These are phyloP conservation scores for Suhomyces vadensis DNA, from an alignment of 805 yeast genomes.

Conservation along the genomic window DNA sequence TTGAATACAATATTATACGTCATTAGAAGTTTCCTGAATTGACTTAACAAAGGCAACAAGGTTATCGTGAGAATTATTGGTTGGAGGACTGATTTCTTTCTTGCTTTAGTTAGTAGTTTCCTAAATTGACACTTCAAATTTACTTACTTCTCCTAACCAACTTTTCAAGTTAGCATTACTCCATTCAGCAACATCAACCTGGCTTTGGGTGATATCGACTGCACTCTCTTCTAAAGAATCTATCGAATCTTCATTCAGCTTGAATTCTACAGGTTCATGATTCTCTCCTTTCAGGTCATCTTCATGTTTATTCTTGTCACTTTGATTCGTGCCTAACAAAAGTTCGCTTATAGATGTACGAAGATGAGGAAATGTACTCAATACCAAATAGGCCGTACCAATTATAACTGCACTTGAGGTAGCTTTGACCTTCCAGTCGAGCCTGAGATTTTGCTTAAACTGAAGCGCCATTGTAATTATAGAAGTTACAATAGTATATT, in stretches of 20 bases:
- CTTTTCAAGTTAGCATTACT: conserved; percentile 36
- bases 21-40: conserved; percentile 31
- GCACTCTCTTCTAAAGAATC: conserved; percentile 12
- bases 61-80: conserved; percentile 46
- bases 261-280: conserved; percentile 25
- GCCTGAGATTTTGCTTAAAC: conserved; percentile 16
- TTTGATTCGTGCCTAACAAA: conserved; percentile 19
- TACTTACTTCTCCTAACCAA: conserved; percentile 43
- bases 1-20: conserved; percentile 21
- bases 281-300: conserved; percentile 17
- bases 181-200: conserved; percentile 36
- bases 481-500: background rate
- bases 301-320: background rate
- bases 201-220: conserved; percentile 12
- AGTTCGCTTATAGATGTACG: conserved; percentile 25
- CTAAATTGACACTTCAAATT: background rate
- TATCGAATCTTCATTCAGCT: conserved; percentile 7
- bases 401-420: conserved; percentile 43
- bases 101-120: conserved; percentile 26
- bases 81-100: conserved; percentile 50
- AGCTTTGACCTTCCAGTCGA: conserved; percentile 18
- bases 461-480: conserved; percentile 22
- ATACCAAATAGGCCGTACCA: conserved; percentile 43
- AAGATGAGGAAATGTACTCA: conserved; percentile 54
- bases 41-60: conserved; percentile 50